Evolutionary conservation across 2,329 filamentous ascomycete genomes (phyloP), one percentile per base, ranked within the genome.

Genomic region (Blastomyces parvus): DNA sequence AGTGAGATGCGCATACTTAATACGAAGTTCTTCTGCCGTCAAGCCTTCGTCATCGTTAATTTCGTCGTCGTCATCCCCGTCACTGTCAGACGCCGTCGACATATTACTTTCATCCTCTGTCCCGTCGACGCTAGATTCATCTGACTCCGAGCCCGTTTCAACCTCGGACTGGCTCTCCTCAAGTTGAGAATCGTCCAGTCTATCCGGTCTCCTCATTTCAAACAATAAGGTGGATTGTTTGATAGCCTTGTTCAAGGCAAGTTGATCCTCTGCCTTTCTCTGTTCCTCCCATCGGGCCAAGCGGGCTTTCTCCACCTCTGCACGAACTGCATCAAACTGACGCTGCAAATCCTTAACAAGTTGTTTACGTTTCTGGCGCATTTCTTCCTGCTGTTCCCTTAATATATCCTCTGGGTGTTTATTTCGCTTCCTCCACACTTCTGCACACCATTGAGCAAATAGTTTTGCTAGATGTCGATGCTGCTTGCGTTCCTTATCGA

Each of bases 381-480:
- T 86, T 69, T 86, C 81, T 30, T 87, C 86, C 61, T 83, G 82
- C 64, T 89, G 86, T 72, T 97, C 93, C 17, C 84, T 84, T 69
- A 92, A 87, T 22, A 97, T 82, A 72, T 97, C 88, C 70, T 97
- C 91, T 1, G 76, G 76, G 25, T 73, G 69, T 66, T 78, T 78
- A 64, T 78, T 72, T 48, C 74, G 74, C 64, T 77, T 77, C 61
- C 71, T 71, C 70, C 75, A 78, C 13, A 71, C 76, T 61, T 78
- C 76, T 17, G 76, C 76, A 64, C 76, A 78, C 74, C 72, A 75
- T 50, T 77, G 85, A 0, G 93, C 93, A 61, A 95, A 76, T 61
- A 85, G 85, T 74, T 91, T 96, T 1, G 93, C 93, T 2, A 83
- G 81, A n/a, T 84, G 81, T 44, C 85, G 85, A 74, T 97, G 93